Conservation (phyloP, 2,329 filamentous ascomycete species). For the Botrytis porri region DNA sequence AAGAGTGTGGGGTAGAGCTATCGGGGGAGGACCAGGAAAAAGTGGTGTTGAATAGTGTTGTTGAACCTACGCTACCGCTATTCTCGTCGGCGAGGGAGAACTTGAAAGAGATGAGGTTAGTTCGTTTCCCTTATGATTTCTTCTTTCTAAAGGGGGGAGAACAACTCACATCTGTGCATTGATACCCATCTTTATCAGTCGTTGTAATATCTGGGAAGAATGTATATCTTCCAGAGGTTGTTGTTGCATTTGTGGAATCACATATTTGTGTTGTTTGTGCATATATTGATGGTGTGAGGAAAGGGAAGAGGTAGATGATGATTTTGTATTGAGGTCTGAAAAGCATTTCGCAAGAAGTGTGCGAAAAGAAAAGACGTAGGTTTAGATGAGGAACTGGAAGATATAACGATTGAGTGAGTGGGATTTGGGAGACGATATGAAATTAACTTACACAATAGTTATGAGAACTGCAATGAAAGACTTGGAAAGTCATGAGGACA, state of each 20-base stretch:
- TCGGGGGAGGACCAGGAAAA: neutral
- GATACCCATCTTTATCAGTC: neutral
- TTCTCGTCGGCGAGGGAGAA: neutral
- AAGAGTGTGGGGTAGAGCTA: neutral
- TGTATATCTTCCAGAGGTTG: constrained; percentile 13
- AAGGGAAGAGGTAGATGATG: neutral
- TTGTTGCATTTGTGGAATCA: neutral
- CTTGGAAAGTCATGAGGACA: constrained; percentile 11
- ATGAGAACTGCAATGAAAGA: neutral
- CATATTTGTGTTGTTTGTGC: constrained; percentile 3
- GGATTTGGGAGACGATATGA: neutral
- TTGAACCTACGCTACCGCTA: neutral
- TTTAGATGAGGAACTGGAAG: neutral
- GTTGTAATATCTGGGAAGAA: neutral
- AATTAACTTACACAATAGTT: constrained; percentile 3
- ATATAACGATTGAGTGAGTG: too few relatives aligned
- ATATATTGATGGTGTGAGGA: constrained; percentile 1
- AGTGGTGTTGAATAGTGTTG: neutral
- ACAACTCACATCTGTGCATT: constrained; percentile 1
- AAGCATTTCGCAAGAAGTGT: neutral
- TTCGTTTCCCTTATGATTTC: neutral
- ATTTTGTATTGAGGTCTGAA: neutral
- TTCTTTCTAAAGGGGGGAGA: neutral
- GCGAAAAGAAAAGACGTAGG: neutral
- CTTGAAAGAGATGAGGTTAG: neutral